Base-by-base conservation (phyloP, 1,284 basidiomycete species). In the Pseudozyma tsukubaensis region DNA sequence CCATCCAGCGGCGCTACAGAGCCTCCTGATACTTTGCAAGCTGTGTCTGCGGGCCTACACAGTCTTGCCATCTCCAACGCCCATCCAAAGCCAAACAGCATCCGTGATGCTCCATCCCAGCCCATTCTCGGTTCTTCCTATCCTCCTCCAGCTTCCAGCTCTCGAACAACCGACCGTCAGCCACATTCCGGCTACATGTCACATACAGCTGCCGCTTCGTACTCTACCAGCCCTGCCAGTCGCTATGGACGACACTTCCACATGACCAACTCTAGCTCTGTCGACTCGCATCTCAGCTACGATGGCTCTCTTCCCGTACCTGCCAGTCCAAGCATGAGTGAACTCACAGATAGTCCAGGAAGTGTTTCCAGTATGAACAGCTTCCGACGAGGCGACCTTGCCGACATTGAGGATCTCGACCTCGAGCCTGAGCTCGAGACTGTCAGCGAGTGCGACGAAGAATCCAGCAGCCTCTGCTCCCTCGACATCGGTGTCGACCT, bases 341-440 rank as follows among this genome's bases (percentile, higher is more conserved):
- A 76, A 18, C 64, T 76, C 40, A 76, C 72, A 37, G 72, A 76
- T 40, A 80, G 78, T 37, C 78, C 80, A 4, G 78, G 77, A 51
- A 80, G 78, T 40, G 56, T 83, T 21, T 77, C 79, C 9, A 80
- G 77, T 54, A 70, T 79, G 43, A 76, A 53, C 61, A 79, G 77
- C 45, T 78, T 75, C 42, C 71, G 72, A 40, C 76, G 73, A 29
- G 82, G 82, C 45, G 80, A 83, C 16, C 64, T 77, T 29, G 79
- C 79, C 32, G 82, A 83, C 59, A 77, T 81, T 16, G 82, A 83
- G 47, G 82, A 83, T 44, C 67, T 80, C 21, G 78, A 81, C 47
- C 63, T 79, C 11, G 81, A 83, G 49, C 78, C 74, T 10, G 81
- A 83, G 50, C 76, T 83, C 21, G 78, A 82, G 50, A 78, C 76